Evolutionary conservation across 2,329 filamentous ascomycete species (phyloP), one percentile per base, ranked within the genome.

Genomic region (Aspergillus udagawae): DNA sequence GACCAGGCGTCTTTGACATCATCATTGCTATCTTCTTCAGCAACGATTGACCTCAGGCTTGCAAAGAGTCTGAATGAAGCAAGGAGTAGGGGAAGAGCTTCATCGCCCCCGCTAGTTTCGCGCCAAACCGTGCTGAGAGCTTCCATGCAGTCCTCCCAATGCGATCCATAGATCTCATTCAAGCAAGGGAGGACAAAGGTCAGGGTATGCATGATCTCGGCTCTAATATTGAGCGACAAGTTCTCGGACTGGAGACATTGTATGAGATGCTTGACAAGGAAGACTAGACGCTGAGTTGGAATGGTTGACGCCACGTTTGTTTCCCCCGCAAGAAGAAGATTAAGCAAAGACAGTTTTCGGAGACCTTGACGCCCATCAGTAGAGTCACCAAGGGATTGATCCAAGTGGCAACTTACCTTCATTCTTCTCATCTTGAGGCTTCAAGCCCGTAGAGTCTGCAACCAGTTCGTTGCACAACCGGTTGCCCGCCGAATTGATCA

Each of bases 161-260:
- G 90, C 0, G 89, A 85, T 0, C 93, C 94, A 66, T 96, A 97
- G 1, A 96, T 86, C 49, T 92, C 88, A 57, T 85, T 83, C 65
- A 97, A 87, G 44, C 83, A 83, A 1, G 90, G 90, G 0, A 97
- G 73, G 3, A 96, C 76, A 3, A 79, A 75, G 1, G 73, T 70
- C 51, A 87, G 65, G 5, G 76, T 71, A 58, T 74, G 75, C 45
- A 78, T 61, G 1, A 74, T 70, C 60, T 79, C 76, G 1, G 76
- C 68, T 56, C 66, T 70, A 44, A 76, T 52, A 8, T 63, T 66
- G 12, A 68, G 55, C 29, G 62, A 61, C 71, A 83, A 76, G 53
- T 91, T 67, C 59, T 79, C 80, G 65, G 86, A 79, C 14, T 87
- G 82, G 0, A 92, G 76, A 84, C 89, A 92, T 8, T 85, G 82